phyloP scores from a whole-genome alignment of 2,329 filamentous ascomycete species.

The Xylaria sp. region DNA sequence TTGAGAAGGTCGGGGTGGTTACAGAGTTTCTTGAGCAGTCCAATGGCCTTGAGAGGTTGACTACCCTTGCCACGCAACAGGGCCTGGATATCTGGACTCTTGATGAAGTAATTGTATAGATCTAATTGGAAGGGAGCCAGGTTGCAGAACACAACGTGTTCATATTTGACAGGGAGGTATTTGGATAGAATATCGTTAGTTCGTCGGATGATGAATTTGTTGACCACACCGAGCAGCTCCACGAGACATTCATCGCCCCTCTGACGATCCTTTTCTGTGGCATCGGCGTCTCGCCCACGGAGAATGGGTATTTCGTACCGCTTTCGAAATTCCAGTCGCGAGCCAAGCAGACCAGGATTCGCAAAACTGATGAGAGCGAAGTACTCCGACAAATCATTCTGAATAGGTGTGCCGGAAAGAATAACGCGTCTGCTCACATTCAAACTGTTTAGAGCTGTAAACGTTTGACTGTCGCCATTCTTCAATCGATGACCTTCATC shows the following conservation, averaged over 20 bases:
- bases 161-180: slow-evolving; percentile 97
- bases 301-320: slow-evolving; percentile 93
- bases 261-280: slow-evolving; percentile 82
- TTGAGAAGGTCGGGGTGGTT: slow-evolving; percentile 96
- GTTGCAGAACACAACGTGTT: slow-evolving; percentile 98
- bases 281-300: slow-evolving; percentile 88
- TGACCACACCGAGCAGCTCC: slow-evolving; percentile 86
- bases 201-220: slow-evolving; percentile 97
- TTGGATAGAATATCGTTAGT: slow-evolving; percentile 99
- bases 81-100: slow-evolving; percentile 92
- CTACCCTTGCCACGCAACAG: slow-evolving; percentile 93
- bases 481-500: slow-evolving; percentile 97
- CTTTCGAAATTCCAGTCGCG: slow-evolving; percentile 90
- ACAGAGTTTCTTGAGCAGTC: slow-evolving; percentile 96
- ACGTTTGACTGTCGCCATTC: slow-evolving; percentile 96
- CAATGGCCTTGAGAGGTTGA: slow-evolving; percentile 95
- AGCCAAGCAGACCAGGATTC: slow-evolving; percentile 91
- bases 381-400: slow-evolving; percentile 98
- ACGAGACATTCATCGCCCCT: slow-evolving; percentile 84
- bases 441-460: slow-evolving; percentile 87
- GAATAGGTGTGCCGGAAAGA: slow-evolving; percentile 94
- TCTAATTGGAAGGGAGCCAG: slow-evolving; percentile 91
- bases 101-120: slow-evolving; percentile 97
- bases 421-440: slow-evolving; percentile 94
- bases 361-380: slow-evolving; percentile 96